Percentiles rank a stretch among this genome's conserved stretches.
Conservation (phyloP, 495 filamentous ascomycete species). For the Umbilicaria muhlenbergii region DNA sequence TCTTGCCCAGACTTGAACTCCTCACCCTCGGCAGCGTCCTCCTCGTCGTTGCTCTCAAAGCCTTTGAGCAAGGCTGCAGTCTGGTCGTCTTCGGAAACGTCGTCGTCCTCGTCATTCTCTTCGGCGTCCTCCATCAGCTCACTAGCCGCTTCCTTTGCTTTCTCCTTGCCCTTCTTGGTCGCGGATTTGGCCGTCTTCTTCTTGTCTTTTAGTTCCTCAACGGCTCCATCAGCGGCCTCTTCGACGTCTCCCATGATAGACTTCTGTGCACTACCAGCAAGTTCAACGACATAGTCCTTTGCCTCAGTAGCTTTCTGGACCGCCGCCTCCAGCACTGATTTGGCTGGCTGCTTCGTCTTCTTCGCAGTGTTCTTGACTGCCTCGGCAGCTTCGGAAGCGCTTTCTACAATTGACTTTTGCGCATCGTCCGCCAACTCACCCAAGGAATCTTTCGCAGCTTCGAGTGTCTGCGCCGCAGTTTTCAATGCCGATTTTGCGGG, state of each 20-base stretch:
- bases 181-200: constrained; percentile 15
- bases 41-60: constrained; percentile 68
- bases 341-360: constrained; percentile 2
- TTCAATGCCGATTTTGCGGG: neutral
- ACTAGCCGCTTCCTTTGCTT: constrained; percentile 1
- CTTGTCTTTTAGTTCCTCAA: constrained; percentile 11
- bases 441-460: constrained; percentile 7
- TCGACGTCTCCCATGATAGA: neutral
- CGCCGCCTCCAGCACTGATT: constrained; percentile 7
- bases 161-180: constrained; percentile 10
- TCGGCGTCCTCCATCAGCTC: constrained; percentile 14
- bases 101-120: constrained; percentile 22
- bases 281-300: constrained; percentile 6
- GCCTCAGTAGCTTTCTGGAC: constrained; percentile 7
- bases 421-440: constrained; percentile 2
- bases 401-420: neutral
- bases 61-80: constrained; percentile 55
- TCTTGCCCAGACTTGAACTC: constrained; percentile 39
- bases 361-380: neutral
- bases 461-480: neutral
- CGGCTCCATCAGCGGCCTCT: constrained; percentile 2
- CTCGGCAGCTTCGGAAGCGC: neutral
- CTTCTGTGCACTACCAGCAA: neutral
- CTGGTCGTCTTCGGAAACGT: constrained; percentile 44
- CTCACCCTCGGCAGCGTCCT: constrained; percentile 35